These are phyloP conservation scores for Fusarium euwallaceae DNA, from an alignment of 2,329 filamentous ascomycete species.

Conservation along the genomic window DNA sequence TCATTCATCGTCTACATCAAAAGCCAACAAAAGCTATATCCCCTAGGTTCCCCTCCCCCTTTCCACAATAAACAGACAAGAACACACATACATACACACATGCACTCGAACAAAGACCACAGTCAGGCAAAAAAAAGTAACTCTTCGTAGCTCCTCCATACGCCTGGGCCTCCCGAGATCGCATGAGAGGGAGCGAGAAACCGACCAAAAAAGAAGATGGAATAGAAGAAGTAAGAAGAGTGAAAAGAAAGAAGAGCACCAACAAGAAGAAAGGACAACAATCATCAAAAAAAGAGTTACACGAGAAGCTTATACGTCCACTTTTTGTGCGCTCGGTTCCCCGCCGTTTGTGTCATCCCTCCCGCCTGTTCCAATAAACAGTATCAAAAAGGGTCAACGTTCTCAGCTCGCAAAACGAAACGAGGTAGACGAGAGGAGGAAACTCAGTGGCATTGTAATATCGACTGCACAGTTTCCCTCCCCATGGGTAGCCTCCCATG, in stretches of 20 bases:
- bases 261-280: constrained; percentile 16
- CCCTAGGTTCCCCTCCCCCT: constrained; percentile 9
- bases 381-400: constrained; percentile 1
- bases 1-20: constrained; percentile 49
- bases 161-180: constrained; percentile 16
- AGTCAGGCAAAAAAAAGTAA: constrained; percentile 18
- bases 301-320: constrained; percentile 42
- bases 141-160: constrained; percentile 23
- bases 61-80: constrained; percentile 15
- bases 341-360: constrained; percentile 5
- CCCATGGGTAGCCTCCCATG: constrained; percentile 11
- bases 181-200: constrained; percentile 17
- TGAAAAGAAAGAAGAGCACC: constrained; percentile 21
- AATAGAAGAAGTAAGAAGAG: constrained; percentile 29
- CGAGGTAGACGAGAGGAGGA: constrained; percentile 8
- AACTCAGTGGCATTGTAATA: constrained; percentile 37
- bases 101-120: constrained; percentile 17
- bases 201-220: constrained; percentile 23
- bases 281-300: constrained; percentile 41
- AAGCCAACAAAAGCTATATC: constrained; percentile 38
- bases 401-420: constrained; percentile 5
- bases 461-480: constrained; percentile 21
- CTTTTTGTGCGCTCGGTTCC: constrained; percentile 29
- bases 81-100: constrained; percentile 17
- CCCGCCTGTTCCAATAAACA: constrained; percentile 2